A percentile compares a stretch with the other conserved stretches of the same genome.
These are phyloP conservation scores for Calonectria henricotiae DNA, from an alignment of 2,329 filamentous ascomycete genomes.

Conservation along the genomic window DNA sequence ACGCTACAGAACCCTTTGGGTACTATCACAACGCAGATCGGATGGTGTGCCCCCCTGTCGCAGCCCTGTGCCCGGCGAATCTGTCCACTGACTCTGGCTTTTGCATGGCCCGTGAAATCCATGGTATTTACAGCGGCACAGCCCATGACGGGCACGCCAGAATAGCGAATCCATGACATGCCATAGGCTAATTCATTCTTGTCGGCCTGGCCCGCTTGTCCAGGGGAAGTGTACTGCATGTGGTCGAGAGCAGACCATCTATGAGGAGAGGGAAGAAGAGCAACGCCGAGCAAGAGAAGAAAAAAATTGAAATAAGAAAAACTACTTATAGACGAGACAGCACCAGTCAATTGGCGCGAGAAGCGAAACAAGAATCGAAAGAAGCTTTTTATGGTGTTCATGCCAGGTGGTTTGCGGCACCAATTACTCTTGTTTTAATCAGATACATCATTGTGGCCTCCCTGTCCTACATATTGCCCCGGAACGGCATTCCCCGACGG, in stretches of 20 bases:
- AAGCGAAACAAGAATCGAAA: conserved; percentile 5
- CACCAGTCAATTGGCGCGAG: conserved; percentile 30
- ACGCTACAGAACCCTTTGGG: conserved; percentile 3
- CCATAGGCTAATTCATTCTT: conserved; percentile 29
- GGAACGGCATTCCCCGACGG: conserved; percentile 45
- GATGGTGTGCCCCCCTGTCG: conserved; percentile 13
- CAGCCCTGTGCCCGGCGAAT: conserved; percentile 13
- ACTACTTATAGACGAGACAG: conserved; percentile 23
- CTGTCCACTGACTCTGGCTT: conserved; percentile 23
- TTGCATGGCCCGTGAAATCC: conserved; percentile 34
- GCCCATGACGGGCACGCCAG: conserved; percentile 12
- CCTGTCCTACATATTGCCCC: conserved; percentile 34
- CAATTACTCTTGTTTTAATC: conserved; percentile 22
- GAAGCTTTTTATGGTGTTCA: conserved; percentile 1
- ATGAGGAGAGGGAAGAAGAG: background rate
- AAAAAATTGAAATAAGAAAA: conserved; percentile 12
- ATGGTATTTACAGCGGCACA: conserved; percentile 28
- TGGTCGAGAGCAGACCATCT: background rate
- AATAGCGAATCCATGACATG: conserved; percentile 33
- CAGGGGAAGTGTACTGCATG: conserved; percentile 13
- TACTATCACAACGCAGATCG: background rate
- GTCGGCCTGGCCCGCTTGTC: conserved; percentile 31
- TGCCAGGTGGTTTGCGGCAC: conserved; percentile 6
- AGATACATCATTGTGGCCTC: conserved; percentile 17
- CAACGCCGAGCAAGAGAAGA: background rate